phyloP scores from a whole-genome alignment of 768 basidiomycete species.

The Tubosaeta sp. region DNA sequence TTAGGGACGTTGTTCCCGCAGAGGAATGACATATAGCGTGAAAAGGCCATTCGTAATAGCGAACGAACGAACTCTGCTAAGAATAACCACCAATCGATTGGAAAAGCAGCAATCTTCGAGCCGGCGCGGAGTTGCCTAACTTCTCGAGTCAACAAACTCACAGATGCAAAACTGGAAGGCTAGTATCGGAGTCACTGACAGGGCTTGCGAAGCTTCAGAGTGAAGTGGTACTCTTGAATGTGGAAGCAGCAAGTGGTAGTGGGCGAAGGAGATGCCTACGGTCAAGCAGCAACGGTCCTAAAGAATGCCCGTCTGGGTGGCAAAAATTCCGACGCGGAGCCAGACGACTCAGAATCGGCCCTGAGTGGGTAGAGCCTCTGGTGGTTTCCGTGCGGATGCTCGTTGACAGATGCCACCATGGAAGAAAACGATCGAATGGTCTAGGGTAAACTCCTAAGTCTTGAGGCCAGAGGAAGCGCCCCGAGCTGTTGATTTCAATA shows the following conservation, averaged over 20 bases:
- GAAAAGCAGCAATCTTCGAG: no score
- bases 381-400: not conserved
- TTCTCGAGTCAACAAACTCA: no score
- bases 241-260: conserved; percentile 60
- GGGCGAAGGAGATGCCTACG: conserved; percentile 91
- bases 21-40: no score
- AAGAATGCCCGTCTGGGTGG: conserved; percentile 78
- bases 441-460: no score
- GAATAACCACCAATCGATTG: no score
- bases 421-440: conserved; percentile 96
- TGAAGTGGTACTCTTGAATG: conserved; percentile 92
- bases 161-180: conserved; percentile 87
- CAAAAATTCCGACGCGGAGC: conserved; percentile 94
- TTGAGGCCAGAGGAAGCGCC: no score
- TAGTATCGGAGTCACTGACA: conserved; percentile 87
- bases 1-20: no score
- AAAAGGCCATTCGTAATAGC: no score
- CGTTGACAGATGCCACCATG: conserved; percentile 74
- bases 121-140: not conserved
- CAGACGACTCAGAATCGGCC: conserved; percentile 85
- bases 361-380: conserved; percentile 52
- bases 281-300: conserved; percentile 89
- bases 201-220: conserved; percentile 94
- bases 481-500: no score
- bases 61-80: no score